These are phyloP conservation scores for Leptodermis oblonga DNA, from an alignment of 257 asterid genomes.

Conservation along the genomic window DNA sequence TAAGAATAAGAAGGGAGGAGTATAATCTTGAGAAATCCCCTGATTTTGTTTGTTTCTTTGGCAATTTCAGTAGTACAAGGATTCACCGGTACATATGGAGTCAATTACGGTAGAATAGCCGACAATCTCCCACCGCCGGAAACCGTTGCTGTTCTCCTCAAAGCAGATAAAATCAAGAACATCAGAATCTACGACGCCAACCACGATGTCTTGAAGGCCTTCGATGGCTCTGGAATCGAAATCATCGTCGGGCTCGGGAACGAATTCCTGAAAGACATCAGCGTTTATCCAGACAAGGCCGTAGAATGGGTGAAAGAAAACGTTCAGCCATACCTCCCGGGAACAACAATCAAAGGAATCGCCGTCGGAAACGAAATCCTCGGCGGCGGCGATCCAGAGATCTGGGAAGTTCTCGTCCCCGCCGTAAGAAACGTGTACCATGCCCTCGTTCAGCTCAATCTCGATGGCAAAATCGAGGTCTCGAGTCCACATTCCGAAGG, in stretches of 20 bases:
- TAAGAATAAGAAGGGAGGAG: too few species aligned
- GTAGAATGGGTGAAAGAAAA: constrained; percentile 60
- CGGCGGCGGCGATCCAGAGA: constrained; percentile 46
- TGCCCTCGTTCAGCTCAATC: constrained; percentile 46
- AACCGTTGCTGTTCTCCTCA: constrained; percentile 68
- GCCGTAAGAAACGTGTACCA: constrained; percentile 62
- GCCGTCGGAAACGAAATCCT: constrained; percentile 84
- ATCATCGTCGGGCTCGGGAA: constrained; percentile 63
- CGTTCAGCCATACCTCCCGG: constrained; percentile 58
- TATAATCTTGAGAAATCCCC: too few species aligned
- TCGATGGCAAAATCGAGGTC: constrained; percentile 48
- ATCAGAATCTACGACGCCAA: constrained; percentile 67
- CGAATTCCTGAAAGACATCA: constrained; percentile 43
- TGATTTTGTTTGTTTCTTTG: background rate
- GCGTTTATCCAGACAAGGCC: constrained; percentile 49
- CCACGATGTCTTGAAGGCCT: constrained; percentile 46
- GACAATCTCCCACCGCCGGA: constrained; percentile 76
- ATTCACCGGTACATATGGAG: constrained; percentile 74
- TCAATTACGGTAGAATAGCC: constrained; percentile 71
- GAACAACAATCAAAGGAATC: constrained; percentile 57
- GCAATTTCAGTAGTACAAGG: constrained; percentile 42
- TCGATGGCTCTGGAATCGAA: constrained; percentile 52
- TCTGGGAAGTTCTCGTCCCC: constrained; percentile 76
- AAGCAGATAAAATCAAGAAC: constrained; percentile 60
- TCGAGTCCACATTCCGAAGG: constrained; percentile 85